A percentile compares a stretch with the other conserved stretches of the same genome.
Conservation (phyloP, 305 asterid genomes). For the Solanum hybrid region DNA sequence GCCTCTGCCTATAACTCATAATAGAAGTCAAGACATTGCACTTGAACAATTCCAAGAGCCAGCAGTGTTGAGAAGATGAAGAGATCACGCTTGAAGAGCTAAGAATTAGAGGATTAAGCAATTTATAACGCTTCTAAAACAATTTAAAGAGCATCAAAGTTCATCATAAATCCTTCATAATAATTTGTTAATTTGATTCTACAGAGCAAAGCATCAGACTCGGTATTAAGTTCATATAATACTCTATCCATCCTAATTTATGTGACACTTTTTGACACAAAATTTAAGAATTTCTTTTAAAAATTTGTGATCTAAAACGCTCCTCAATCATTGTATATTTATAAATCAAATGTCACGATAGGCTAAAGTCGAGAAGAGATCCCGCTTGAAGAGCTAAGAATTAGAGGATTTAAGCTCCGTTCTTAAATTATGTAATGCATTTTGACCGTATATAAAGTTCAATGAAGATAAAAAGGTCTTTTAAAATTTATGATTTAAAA, state of each 20-base stretch:
- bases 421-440: too few relatives aligned
- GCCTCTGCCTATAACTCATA: too few relatives aligned
- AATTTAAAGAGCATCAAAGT: background rate
- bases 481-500: too few relatives aligned
- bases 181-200: background rate
- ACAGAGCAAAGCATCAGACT: background rate
- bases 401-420: background rate
- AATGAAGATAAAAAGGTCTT: too few relatives aligned
- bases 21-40: background rate
- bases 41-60: background rate
- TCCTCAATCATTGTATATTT: background rate
- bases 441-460: background rate
- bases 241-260: background rate
- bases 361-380: background rate
- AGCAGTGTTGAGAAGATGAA: background rate
- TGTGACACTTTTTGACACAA: background rate
- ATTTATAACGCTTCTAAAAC: background rate
- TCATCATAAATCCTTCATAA: background rate
- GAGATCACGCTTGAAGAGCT: background rate
- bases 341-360: background rate
- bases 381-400: background rate
- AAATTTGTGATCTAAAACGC: background rate
- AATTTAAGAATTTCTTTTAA: too few relatives aligned
- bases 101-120: background rate
- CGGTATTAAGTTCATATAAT: background rate